Conservation (phyloP, 1,284 basidiomycete genomes). For the Rhodotorula sp. region DNA sequence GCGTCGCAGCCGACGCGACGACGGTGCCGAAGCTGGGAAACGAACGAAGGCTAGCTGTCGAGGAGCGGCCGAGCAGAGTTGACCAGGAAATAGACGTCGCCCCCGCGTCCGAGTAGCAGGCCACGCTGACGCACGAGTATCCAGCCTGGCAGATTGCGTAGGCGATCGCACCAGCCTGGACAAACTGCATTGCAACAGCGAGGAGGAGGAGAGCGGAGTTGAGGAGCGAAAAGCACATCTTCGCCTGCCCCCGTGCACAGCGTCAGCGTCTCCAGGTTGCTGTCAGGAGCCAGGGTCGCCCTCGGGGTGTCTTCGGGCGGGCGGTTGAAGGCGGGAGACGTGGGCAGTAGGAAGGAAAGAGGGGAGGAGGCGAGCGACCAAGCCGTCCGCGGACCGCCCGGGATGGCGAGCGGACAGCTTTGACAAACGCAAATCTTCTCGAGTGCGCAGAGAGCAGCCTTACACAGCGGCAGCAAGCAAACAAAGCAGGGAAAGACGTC, state of each 20-base stretch:
- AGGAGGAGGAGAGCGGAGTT: not conserved
- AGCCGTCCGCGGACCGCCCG: not conserved
- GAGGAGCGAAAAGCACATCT: not conserved
- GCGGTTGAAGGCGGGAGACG: not conserved
- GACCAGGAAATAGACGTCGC: not conserved
- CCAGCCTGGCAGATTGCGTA: conserved; percentile 24
- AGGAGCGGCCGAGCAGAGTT: not conserved
- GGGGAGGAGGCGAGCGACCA: not conserved
- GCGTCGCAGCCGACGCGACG: not conserved
- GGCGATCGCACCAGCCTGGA: conserved; percentile 3
- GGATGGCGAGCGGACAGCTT: not conserved
- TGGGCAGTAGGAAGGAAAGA: not conserved
- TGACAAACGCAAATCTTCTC: not conserved
- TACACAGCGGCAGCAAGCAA: not conserved
- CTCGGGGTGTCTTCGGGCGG: not conserved
- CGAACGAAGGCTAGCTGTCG: not conserved
- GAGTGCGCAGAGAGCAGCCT: not conserved
- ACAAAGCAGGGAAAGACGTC: not conserved
- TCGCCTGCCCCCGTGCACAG: not conserved
- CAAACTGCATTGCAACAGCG: not conserved
- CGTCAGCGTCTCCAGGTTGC: no score
- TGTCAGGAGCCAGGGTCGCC: no score
- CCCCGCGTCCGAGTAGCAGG: conserved; percentile 10
- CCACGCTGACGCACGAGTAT: not conserved
- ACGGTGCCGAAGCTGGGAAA: conserved; percentile 15